Percentiles rank a stretch among this genome's conserved stretches.
These are phyloP conservation scores for Yarrowia sp. DNA, from an alignment of 805 yeast species.

Conservation along the genomic window DNA sequence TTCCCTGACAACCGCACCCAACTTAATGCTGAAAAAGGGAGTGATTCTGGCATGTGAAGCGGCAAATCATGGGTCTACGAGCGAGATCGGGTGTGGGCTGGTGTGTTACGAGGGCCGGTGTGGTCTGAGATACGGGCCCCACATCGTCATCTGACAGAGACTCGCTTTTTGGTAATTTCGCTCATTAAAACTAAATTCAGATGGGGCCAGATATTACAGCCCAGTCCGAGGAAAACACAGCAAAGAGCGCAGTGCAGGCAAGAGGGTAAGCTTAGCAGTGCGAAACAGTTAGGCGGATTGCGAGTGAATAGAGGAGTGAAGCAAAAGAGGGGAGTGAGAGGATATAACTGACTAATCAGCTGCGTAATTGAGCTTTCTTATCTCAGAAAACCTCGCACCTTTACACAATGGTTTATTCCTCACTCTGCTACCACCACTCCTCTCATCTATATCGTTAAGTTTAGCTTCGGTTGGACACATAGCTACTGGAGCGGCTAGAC, in stretches of 20 bases:
- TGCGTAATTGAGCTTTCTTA: no score
- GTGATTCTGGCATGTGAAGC: constrained; percentile 17
- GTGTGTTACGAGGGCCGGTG: neutral
- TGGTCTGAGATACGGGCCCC: neutral
- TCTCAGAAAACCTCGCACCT: no score
- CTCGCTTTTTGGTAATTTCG: neutral
- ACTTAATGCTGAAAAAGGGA: constrained; percentile 15
- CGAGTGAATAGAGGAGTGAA: no score
- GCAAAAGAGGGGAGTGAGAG: no score
- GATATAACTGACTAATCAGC: no score
- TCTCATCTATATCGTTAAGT: neutral
- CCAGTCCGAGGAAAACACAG: constrained; percentile 22
- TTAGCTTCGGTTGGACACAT: constrained; percentile 34
- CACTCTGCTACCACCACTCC: no score
- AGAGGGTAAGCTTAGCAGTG: no score
- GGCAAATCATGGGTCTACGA: neutral
- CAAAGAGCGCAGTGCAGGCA: neutral
- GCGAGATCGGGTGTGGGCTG: neutral
- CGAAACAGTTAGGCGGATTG: no score
- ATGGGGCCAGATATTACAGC: constrained; percentile 26
- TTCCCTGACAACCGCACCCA: constrained; percentile 31
- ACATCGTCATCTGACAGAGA: no score
- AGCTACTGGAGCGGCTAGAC: constrained; percentile 32
- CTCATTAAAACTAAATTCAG: constrained; percentile 13
- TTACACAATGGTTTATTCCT: no score